phyloP scores from a whole-genome alignment of 345 rosid genomes.

The Rhodomyrtus tomentosa region DNA sequence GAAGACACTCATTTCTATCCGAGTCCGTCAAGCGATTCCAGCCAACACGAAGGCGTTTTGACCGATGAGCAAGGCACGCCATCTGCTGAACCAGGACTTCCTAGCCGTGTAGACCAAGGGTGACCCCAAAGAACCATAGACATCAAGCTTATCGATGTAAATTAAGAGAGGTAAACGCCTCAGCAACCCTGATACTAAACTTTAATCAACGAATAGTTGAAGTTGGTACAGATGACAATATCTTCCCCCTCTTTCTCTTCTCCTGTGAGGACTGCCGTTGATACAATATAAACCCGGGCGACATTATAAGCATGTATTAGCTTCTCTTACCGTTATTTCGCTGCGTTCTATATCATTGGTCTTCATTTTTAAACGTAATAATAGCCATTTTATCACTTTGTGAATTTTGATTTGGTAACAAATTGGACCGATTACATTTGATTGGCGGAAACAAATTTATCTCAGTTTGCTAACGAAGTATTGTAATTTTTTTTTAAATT shows the following conservation, averaged over 20 bases:
- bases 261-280: not conserved
- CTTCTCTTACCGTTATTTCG: not conserved
- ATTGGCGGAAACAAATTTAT: not conserved
- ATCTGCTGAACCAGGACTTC: not conserved
- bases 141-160: not conserved
- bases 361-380: no score
- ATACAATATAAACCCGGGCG: not conserved
- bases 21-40: not conserved
- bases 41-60: not conserved
- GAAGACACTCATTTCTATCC: not conserved
- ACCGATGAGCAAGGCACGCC: not conserved
- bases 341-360: not conserved
- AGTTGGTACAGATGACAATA: not conserved
- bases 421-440: not conserved
- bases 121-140: not conserved
- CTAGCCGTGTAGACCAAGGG: not conserved
- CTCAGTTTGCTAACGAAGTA: no score
- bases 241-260: not conserved
- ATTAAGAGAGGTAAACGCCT: not conserved
- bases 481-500: no score
- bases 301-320: not conserved
- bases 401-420: not conserved
- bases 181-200: not conserved
- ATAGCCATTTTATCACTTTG: not conserved
- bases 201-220: not conserved